Conservation (phyloP, 768 basidiomycete genomes). For the Suillus spraguei region DNA sequence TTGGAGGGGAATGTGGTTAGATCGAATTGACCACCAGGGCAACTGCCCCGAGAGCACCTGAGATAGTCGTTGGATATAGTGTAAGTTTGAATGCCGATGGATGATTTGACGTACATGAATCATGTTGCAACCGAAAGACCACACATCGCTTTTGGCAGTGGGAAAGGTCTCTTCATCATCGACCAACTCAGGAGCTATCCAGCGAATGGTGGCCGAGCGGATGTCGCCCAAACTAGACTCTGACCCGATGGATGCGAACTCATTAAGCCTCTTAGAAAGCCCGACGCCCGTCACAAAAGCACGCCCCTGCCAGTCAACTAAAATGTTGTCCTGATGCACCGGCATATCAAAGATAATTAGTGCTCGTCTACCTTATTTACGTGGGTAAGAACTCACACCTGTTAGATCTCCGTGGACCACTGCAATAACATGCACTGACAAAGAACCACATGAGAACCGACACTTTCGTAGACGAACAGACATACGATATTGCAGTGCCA, state of each 20-base stretch:
- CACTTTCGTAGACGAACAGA: neutral
- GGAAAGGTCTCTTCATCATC: neutral
- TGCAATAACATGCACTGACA: constrained; percentile 4
- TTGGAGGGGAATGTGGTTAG: neutral
- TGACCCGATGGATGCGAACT: neutral
- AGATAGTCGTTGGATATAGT: neutral
- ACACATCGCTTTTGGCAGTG: constrained; percentile 2
- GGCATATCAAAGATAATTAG: neutral
- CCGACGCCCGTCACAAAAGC: constrained; percentile 47
- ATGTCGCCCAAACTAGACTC: constrained; percentile 5
- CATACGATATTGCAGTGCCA: constrained; percentile 10
- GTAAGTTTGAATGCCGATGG: neutral
- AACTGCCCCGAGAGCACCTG: constrained; percentile 11
- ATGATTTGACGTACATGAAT: constrained; percentile 2
- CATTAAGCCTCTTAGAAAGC: constrained; percentile 36
- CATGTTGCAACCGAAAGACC: constrained; percentile 7
- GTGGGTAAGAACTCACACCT: neutral
- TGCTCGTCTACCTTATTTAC: neutral
- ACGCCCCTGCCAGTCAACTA: constrained; percentile 43
- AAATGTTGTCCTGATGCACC: constrained; percentile 37
- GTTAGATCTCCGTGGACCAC: constrained; percentile 13
- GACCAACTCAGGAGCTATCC: constrained; percentile 9
- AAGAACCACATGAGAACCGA: neutral
- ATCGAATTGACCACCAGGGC: constrained; percentile 2
- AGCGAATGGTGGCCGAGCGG: constrained; percentile 13